Evolutionary conservation across 371 early-diverging fungal species (phyloP).

Genomic region (Choanephora cucurbitarum): DNA sequence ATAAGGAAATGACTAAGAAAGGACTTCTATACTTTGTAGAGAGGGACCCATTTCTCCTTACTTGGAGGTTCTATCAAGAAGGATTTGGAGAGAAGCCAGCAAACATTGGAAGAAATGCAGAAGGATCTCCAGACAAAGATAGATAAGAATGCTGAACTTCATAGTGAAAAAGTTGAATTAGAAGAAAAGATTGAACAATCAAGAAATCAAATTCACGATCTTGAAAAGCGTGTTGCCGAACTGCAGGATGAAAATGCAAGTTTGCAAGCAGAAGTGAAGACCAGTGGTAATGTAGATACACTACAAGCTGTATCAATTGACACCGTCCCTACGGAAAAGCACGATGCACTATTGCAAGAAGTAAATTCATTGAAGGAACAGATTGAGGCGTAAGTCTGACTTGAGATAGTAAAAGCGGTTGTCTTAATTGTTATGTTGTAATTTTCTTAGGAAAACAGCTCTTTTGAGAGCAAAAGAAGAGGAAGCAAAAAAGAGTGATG

Average conservation of each 20-base stretch:
- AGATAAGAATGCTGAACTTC: slow-evolving; percentile 58
- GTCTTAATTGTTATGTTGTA: too few relatives aligned
- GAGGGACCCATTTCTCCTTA: slow-evolving; percentile 51
- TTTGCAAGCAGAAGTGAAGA: slow-evolving; percentile 16
- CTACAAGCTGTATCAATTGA: not conserved
- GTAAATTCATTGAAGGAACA: slow-evolving; percentile 29
- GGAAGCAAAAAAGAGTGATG: slow-evolving; percentile 31
- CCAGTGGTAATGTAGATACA: not conserved
- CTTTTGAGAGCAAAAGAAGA: slow-evolving; percentile 34
- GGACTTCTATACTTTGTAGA: slow-evolving; percentile 24
- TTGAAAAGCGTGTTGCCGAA: slow-evolving; percentile 59
- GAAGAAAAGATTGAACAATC: slow-evolving; percentile 54
- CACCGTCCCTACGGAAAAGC: slow-evolving; percentile 21
- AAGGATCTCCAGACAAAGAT: slow-evolving; percentile 60
- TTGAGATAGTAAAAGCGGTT: too few relatives aligned
- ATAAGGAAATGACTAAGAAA: not conserved
- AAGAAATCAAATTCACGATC: slow-evolving; percentile 51
- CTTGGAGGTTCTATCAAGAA: slow-evolving; percentile 64
- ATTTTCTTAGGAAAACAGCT: slow-evolving; percentile 40
- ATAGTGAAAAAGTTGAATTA: slow-evolving; percentile 17
- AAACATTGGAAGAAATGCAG: slow-evolving; percentile 55
- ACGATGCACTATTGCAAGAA: slow-evolving; percentile 28
- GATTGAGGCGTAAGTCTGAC: slow-evolving; percentile 33
- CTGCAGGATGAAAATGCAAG: slow-evolving; percentile 46
- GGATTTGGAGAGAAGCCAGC: slow-evolving; percentile 58